A percentile compares a stretch with the other conserved stretches of the same genome.
phyloP scores from a whole-genome alignment of 2,329 filamentous ascomycete species.

The Scedosporium aurantiacum region DNA sequence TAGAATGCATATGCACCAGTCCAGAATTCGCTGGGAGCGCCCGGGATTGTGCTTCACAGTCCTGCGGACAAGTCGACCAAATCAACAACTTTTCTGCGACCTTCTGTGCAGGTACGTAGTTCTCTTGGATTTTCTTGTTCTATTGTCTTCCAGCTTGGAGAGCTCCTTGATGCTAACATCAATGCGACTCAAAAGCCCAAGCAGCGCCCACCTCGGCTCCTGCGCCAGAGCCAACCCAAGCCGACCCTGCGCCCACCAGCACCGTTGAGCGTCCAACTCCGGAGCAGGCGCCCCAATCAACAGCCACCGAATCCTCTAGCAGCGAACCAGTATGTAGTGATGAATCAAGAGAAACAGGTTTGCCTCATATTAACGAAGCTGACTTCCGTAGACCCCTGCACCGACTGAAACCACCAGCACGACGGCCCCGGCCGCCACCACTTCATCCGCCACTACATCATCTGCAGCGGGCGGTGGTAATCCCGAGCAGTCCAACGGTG shows the following conservation, averaged over 20 bases:
- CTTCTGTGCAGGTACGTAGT: slow-evolving; percentile 19
- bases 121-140: neutral
- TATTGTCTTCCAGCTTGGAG: neutral
- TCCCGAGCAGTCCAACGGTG: slow-evolving; percentile 1
- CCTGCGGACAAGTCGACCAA: slow-evolving; percentile 18
- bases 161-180: neutral
- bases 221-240: slow-evolving; percentile 1
- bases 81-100: slow-evolving; percentile 16
- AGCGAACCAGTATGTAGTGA: neutral
- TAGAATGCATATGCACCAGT: slow-evolving; percentile 29
- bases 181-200: neutral
- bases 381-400: neutral
- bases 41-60: slow-evolving; percentile 25
- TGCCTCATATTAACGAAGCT: neutral
- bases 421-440: neutral
- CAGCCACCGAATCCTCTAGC: neutral
- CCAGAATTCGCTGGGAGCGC: slow-evolving; percentile 24
- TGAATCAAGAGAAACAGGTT: neutral
- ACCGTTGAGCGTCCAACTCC: slow-evolving; percentile 3
- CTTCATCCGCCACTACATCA: neutral
- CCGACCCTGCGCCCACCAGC: slow-evolving; percentile 6
- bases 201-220: neutral
- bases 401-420: neutral
- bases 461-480: neutral
- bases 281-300: neutral